These are phyloP conservation scores for Dictyostelium purpureum DNA, from an alignment of 78 protist species.

Conservation along the genomic window DNA sequence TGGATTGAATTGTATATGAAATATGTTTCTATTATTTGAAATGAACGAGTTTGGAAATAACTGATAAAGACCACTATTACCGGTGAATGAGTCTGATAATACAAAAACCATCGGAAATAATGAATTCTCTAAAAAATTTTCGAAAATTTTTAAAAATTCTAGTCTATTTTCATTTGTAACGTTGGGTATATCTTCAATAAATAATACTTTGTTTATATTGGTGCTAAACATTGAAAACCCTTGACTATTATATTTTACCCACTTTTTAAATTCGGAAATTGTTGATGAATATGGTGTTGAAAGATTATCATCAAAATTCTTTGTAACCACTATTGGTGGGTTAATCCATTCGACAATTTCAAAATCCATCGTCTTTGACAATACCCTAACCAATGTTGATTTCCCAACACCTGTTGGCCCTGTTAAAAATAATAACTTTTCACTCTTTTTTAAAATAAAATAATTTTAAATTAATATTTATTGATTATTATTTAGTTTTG, in stretches of 20 bases:
- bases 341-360: conserved; percentile 60
- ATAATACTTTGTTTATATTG: neutral
- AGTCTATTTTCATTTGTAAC: neutral
- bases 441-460: neutral
- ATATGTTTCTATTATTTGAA: neutral
- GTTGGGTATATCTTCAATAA: conserved; percentile 54
- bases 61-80: conserved; percentile 3
- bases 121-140: neutral
- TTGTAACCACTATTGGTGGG: conserved; percentile 32
- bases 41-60: neutral
- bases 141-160: conserved; percentile 12
- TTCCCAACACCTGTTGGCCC: conserved; percentile 68
- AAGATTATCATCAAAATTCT: conserved; percentile 4
- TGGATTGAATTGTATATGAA: conserved; percentile 10
- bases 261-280: conserved; percentile 17
- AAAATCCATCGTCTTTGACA: conserved; percentile 22
- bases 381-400: conserved; percentile 27
- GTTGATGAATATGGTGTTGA: conserved; percentile 16
- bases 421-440: conserved; percentile 59
- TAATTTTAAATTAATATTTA: neutral
- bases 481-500: neutral
- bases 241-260: conserved; percentile 43
- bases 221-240: neutral
- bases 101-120: conserved; percentile 38
- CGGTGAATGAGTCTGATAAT: neutral